Evolutionary conservation across 257 asterid genomes (phyloP).

Genomic region (Scutellaria baicalensis): DNA sequence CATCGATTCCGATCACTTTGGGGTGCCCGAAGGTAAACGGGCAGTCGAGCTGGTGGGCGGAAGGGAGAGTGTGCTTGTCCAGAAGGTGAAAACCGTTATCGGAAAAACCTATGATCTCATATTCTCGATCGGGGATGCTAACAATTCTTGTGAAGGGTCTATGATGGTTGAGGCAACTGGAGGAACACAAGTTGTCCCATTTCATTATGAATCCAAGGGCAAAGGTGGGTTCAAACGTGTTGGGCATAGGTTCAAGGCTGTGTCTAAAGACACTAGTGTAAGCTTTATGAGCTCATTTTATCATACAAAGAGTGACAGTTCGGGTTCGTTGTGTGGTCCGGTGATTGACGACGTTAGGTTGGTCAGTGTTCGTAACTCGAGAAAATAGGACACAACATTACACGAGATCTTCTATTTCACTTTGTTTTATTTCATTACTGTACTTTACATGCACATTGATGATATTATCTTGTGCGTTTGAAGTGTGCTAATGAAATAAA

Average conservation of each 20-base stretch:
- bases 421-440: not conserved
- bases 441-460: not conserved
- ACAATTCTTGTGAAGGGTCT: constrained; percentile 56
- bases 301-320: constrained; percentile 57
- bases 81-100: constrained; percentile 31
- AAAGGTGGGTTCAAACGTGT: constrained; percentile 54
- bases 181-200: constrained; percentile 30
- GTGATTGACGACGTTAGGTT: constrained; percentile 67
- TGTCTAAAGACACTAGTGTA: constrained; percentile 31
- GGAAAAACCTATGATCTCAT: constrained; percentile 38
- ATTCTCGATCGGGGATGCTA: constrained; percentile 65
- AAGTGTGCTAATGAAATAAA: not conserved
- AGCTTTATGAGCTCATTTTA: constrained; percentile 65
- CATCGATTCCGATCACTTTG: constrained; percentile 59
- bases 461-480: too few species aligned
- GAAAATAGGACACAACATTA: not conserved
- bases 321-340: constrained; percentile 82
- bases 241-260: constrained; percentile 46
- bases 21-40: constrained; percentile 55
- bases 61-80: constrained; percentile 62
- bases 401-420: not conserved
- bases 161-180: constrained; percentile 69
- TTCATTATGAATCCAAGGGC: constrained; percentile 53
- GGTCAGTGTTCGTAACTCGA: constrained; percentile 27
- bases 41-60: constrained; percentile 77